Percentiles rank a stretch among this genome's conserved stretches.
These are phyloP conservation scores for Serendipita indica DNA, from an alignment of 768 basidiomycete genomes.

Conservation along the genomic window DNA sequence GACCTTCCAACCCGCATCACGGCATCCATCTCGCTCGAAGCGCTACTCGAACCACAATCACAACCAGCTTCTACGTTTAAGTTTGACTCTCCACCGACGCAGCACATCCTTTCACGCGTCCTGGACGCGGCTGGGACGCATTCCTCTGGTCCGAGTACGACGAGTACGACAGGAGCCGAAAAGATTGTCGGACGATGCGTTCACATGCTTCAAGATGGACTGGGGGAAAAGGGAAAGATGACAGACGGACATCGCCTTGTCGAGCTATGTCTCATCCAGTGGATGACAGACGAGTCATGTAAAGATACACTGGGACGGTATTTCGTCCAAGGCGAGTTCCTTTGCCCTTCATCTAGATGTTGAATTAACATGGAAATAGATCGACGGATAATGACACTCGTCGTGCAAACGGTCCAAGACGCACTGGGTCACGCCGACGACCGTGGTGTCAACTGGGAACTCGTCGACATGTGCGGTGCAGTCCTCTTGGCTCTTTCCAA, in stretches of 20 bases:
- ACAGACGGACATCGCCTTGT: not conserved
- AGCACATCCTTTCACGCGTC: not conserved
- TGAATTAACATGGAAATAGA: not conserved
- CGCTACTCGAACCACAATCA: not conserved
- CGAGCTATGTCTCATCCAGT: conserved; percentile 2
- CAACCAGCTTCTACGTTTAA: not conserved
- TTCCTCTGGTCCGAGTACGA: too few relatives aligned
- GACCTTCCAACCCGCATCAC: conserved; percentile 1
- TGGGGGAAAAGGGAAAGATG: not conserved
- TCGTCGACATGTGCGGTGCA: conserved; percentile 2
- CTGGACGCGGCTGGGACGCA: not conserved
- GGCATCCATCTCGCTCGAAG: not conserved
- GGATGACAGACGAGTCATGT: not conserved
- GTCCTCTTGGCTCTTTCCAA: not conserved
- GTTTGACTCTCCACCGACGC: not conserved
- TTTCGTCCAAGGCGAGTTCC: not conserved
- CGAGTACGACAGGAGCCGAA: not conserved
- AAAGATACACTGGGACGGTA: not conserved
- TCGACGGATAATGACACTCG: not conserved
- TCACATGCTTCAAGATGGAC: not conserved
- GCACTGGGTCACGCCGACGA: not conserved
- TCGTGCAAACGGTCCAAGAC: not conserved
- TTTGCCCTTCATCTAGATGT: too few relatives aligned
- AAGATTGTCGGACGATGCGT: not conserved
- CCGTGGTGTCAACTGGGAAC: not conserved